Evolutionary conservation across 768 basidiomycete species (phyloP), one percentile per base, ranked within the genome.

Genomic region (Collybia mongolica): DNA sequence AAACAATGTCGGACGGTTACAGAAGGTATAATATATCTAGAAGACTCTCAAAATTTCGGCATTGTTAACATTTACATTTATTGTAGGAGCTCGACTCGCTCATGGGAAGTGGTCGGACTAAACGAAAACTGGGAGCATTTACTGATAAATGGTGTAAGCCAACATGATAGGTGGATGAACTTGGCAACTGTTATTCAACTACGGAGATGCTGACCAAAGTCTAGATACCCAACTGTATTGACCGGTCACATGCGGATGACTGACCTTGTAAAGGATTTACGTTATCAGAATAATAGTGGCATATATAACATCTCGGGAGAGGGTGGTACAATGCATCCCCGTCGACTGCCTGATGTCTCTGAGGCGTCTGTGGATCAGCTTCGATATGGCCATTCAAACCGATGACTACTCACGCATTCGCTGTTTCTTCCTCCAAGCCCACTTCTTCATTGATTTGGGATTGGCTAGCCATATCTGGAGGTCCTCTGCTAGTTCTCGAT

Each of bases 351-450:
- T 36, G 26, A 37, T 41, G 37, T 53, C 17, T 47, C 46, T 47
- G 23, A 26, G 24, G 8, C 24, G 32, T n/a, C 14, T 37, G n/a
- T 20, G 14, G 12, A 20, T 43, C 19, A 41, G 17, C 40, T 35
- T 14, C 24, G 24, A 1, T 6, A 15, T 19, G 20, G 15, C 15
- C 19, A 8, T n/a, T 11, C 11, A 51, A 26, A 28, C 20, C 23
- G 7, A 48, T 46, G 41, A 28, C 12, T 3, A 64, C 70, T 53
- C 39, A 73, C 74, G 59, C 35, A 61, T 49, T 52, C 69, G 59
- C 49, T 73, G 71, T 37, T 64, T 70, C 51, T 64, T 66, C 51
- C 74, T 70, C 72, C 72, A 72, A 11, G 62, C 75, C 76, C 76
- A 78, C 44, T 61, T 64, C 48, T 65, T 69, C 36, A 63, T 63